Evolutionary conservation across 1,139 yeast species (phyloP), one percentile per base, ranked within the genome.

Genomic region (Zygotorulaspora mrakii): DNA sequence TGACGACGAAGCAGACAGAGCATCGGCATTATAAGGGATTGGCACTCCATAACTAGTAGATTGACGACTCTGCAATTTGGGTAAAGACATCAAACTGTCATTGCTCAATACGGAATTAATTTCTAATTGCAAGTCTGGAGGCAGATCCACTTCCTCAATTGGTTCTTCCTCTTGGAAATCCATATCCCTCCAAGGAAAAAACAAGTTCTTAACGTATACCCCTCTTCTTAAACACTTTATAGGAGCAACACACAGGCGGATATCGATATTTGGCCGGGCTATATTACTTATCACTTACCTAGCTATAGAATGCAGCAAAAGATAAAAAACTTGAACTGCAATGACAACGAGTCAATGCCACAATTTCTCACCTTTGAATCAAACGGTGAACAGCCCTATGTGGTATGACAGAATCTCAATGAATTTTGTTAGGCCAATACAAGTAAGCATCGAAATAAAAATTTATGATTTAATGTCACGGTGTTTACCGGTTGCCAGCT

Each of bases 1-100:
- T 2, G 70, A 66, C 25, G 58, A 59, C n/a, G 53, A 48, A 26
- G 35, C 48, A 14, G 46, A 48, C 22, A 42, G 38, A n/a, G 37
- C 40, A 25, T 43, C 53, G 5, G 31, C 32, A 12, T 31, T 33
- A 21, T 30, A 18, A 13, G 27, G 24, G 18, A 27, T 16, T 5
- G 34, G 9, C 7, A 17, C 28, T 10, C 22, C 31, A 12, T 20
- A 18, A 10, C 28, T 20, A 9, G 27, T 24, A 4, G 37, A 28
- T 4, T 24, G 34, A n/a, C 32, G 24, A 4, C 20, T n/a, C 11
- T 13, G 34, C 3, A 23, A 23, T n/a, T 29, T 42, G 20, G 31
- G 29, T 21, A 31, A 17, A 17, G 41, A 29, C 17, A 28, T 22
- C 16, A 28, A 31, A 28, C 29, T 26, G n/a, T 35, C 33, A 29